These are phyloP conservation scores for Rhizopogon vesiculosus DNA, from an alignment of 768 basidiomycete species.

Conservation along the genomic window DNA sequence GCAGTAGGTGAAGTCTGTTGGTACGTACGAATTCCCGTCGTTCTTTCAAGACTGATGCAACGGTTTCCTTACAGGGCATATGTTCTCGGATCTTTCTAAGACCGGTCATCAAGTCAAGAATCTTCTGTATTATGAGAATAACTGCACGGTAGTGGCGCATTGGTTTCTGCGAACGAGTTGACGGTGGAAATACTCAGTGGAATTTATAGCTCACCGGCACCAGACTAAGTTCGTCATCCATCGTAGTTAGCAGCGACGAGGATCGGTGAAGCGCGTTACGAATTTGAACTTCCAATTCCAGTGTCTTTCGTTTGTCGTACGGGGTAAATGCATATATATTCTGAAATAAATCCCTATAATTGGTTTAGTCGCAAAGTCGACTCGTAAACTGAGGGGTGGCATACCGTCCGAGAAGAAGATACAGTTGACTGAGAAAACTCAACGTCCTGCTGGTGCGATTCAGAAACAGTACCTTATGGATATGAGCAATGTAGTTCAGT, in stretches of 20 bases:
- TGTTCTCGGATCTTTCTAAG: constrained; percentile 43
- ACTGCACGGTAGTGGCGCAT: constrained; percentile 37
- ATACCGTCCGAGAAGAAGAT: constrained; percentile 38
- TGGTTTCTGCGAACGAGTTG: constrained; percentile 33
- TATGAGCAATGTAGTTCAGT: background rate
- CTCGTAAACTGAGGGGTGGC: constrained; percentile 5
- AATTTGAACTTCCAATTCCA: constrained; percentile 38
- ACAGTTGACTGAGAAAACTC: constrained; percentile 37
- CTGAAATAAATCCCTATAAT: constrained; percentile 31
- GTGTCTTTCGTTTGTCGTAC: constrained; percentile 28
- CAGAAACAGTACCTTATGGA: constrained; percentile 35
- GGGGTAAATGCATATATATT: constrained; percentile 17
- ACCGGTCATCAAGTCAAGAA: constrained; percentile 40
- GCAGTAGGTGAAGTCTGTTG: background rate
- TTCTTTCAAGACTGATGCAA: constrained; percentile 32
- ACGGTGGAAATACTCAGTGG: background rate
- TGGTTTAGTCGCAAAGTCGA: background rate
- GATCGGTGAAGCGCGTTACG: constrained; percentile 36
- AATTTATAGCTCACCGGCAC: constrained; percentile 34
- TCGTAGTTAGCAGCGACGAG: constrained; percentile 33
- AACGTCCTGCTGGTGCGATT: constrained; percentile 33
- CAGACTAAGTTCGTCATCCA: constrained; percentile 44
- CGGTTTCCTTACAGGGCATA: constrained; percentile 40
- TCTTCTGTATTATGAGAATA: constrained; percentile 32
- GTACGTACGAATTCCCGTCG: constrained; percentile 37